Percentiles rank a stretch among this genome's conserved stretches.
phyloP scores from a whole-genome alignment of 164 flowering plant species.

The Dillenia turbinata region DNA sequence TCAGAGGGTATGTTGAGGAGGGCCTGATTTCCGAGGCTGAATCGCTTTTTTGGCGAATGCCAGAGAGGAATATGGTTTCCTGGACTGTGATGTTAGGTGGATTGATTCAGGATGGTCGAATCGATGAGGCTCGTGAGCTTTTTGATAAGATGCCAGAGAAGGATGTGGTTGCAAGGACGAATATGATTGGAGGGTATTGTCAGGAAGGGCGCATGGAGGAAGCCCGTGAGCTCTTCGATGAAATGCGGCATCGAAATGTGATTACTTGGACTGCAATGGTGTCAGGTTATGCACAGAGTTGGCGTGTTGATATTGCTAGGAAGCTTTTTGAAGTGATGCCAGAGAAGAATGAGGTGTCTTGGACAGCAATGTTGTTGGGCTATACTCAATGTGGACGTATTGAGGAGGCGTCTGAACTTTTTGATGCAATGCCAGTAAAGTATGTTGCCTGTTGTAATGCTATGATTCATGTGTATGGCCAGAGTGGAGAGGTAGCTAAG shows the following conservation, averaged over 20 bases:
- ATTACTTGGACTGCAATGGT: slow-evolving; percentile 78
- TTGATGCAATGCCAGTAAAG: slow-evolving; percentile 61
- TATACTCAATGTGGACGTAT: slow-evolving; percentile 61
- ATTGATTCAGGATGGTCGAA: slow-evolving; percentile 46
- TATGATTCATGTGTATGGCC: slow-evolving; percentile 62
- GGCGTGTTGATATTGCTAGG: slow-evolving; percentile 59
- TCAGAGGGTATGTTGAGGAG: slow-evolving; percentile 58
- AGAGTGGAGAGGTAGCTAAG: slow-evolving; percentile 42
- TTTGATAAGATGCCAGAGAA: slow-evolving; percentile 66
- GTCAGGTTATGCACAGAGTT: slow-evolving; percentile 60
- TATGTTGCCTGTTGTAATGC: slow-evolving; percentile 54
- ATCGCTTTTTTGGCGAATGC: slow-evolving; percentile 57
- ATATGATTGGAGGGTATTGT: slow-evolving; percentile 68
- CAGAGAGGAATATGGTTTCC: slow-evolving; percentile 71
- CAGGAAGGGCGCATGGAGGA: slow-evolving; percentile 50
- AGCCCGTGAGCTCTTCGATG: slow-evolving; percentile 68
- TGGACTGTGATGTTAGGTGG: slow-evolving; percentile 85
- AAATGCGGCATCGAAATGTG: slow-evolving; percentile 57
- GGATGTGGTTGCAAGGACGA: slow-evolving; percentile 73
- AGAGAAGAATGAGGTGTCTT: slow-evolving; percentile 73
- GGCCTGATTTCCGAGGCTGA: slow-evolving; percentile 60
- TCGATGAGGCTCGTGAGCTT: slow-evolving; percentile 58
- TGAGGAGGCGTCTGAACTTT: slow-evolving; percentile 60
- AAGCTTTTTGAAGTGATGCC: slow-evolving; percentile 91
- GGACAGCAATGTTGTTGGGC: slow-evolving; percentile 77